Evolutionary conservation across 73 alveolate genomes (phyloP), one percentile per base, ranked within the genome.

Genomic region (Blepharisma japonicum): DNA sequence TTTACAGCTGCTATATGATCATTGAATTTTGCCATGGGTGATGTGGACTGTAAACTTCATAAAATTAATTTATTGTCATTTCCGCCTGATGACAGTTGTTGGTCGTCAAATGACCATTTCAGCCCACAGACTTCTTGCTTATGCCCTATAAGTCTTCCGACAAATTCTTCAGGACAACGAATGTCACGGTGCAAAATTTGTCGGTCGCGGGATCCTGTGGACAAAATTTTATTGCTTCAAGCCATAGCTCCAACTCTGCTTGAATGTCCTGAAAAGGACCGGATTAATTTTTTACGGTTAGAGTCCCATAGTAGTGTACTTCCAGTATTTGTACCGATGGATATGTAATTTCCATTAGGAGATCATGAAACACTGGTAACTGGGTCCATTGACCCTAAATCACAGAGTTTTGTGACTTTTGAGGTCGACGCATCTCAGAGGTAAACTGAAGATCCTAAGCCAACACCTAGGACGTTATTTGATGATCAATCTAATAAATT

Each of bases 1-100:
- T 97, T 97, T 11, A 97, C 99, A 2, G 99, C 99, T 3, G 99
- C 99, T 54, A 81, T 80, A 84, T 97, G 99, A 76, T 89, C 88
- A 39, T 85, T 77, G 83, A 94, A 91, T 74, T 91, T 87, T 77
- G 72, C 82, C 23, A 92, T 87, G 7, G 99, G 99, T 61, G 14
- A 39, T 5, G 48, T 51, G 68, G 85, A 71, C 56, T 87, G 91
- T 50, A 85, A 67, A 81, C 89, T 90, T 99, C 99, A 98, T 6
- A 98, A 91, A 56, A 89, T 92, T 55, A 98, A 89, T 83, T 90
- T 87, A 90, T 98, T 98, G 85, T 98, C 99, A 83, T 98, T 97
- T 49, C 99, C 99, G 6, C 99, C 99, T 6, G 99, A 92, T 5
- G 99, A 99, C 68, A 98, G 87, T 80, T 94, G 91, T 53, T 95